Evolutionary conservation across 73 alveolate genomes (phyloP).

Genomic region (Tetrahymena malaccensis): DNA sequence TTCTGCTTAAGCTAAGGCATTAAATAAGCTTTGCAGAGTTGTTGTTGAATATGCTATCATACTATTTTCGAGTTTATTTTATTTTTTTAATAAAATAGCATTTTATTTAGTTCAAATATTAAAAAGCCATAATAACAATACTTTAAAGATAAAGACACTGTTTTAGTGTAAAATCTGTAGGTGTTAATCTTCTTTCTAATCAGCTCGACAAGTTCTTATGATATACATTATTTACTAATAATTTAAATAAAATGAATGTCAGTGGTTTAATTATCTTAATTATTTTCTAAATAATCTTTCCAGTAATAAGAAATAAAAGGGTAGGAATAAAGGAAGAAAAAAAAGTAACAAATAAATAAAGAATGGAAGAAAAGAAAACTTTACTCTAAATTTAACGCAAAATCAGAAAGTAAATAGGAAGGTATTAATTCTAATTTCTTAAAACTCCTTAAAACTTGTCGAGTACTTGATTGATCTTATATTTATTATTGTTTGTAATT

Average conservation of each 20-base stretch:
- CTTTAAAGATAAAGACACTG: neutral
- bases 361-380: neutral
- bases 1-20: neutral
- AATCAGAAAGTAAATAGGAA: neutral
- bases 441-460: neutral
- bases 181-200: neutral
- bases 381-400: neutral
- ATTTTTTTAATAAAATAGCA: neutral
- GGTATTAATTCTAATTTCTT: neutral
- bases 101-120: neutral
- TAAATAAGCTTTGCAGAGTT: neutral
- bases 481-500: neutral
- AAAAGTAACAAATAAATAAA: too few relatives aligned
- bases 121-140: neutral
- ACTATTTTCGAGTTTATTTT: neutral
- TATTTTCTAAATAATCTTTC: neutral
- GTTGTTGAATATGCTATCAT: neutral
- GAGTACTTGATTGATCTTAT: neutral
- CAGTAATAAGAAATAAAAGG: neutral
- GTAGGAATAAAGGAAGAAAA: neutral
- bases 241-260: neutral
- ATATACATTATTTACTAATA: neutral
- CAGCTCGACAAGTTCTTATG: neutral
- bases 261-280: neutral
- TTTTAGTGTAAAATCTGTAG: neutral